These are phyloP conservation scores for Skeletonema potamos DNA, from an alignment of 108 stramenopile species.

Conservation along the genomic window DNA sequence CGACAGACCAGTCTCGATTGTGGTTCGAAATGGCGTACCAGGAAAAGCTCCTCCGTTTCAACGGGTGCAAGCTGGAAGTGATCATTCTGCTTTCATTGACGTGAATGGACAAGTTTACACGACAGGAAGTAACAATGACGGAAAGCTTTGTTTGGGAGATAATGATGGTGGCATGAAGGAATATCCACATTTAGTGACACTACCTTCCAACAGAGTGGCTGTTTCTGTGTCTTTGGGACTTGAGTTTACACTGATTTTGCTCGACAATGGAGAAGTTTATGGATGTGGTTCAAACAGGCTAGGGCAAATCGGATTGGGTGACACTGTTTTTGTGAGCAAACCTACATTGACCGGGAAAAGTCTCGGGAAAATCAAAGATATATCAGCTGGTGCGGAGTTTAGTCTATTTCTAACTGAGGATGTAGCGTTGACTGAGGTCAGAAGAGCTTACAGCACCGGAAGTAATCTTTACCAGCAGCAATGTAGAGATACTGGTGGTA, in stretches of 20 bases:
- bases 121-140: constrained; percentile 21
- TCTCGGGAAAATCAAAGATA: constrained; percentile 5
- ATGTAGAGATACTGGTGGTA: constrained; percentile 23
- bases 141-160: constrained; percentile 40
- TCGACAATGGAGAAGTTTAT: constrained; percentile 38
- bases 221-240: constrained; percentile 43
- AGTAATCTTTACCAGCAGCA: constrained; percentile 44
- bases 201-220: not conserved
- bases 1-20: constrained; percentile 16
- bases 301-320: constrained; percentile 49
- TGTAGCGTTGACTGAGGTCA: constrained; percentile 25
- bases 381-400: constrained; percentile 43
- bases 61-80: constrained; percentile 22
- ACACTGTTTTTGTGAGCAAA: not conserved
- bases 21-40: not conserved
- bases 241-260: constrained; percentile 45
- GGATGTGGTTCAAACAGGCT: constrained; percentile 44
- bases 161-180: constrained; percentile 8
- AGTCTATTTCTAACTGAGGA: constrained; percentile 23
- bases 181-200: constrained; percentile 20
- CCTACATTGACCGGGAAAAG: constrained; percentile 5
- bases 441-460: constrained; percentile 39
- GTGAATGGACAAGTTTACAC: constrained; percentile 21
- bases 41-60: constrained; percentile 25
- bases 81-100: constrained; percentile 35